Evolutionary conservation across 306 rosid species (phyloP).

Genomic region (Vicia villosa): DNA sequence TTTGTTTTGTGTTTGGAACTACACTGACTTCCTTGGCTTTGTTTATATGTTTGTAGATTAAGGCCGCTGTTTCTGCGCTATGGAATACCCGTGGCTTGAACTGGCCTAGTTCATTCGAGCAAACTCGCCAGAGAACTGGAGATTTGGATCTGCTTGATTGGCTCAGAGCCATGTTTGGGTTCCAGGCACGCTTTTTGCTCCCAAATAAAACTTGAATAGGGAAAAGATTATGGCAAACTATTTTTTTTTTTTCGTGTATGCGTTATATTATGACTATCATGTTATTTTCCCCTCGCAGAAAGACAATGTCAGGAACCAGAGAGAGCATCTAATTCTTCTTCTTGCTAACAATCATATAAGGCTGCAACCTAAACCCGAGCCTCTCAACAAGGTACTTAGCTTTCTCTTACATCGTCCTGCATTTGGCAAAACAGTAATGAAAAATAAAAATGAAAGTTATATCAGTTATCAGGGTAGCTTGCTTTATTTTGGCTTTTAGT

Average conservation of each 20-base stretch:
- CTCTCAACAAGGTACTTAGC: conserved; percentile 77
- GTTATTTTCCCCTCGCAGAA: conserved; percentile 58
- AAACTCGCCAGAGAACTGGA: conserved; percentile 73
- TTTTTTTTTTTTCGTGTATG: background rate
- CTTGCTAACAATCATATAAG: conserved; percentile 87
- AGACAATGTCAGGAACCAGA: conserved; percentile 95
- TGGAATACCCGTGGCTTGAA: conserved; percentile 82
- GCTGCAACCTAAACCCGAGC: conserved; percentile 93
- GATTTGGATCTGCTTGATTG: conserved; percentile 93
- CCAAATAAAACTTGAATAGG: background rate
- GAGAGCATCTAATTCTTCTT: conserved; percentile 89
- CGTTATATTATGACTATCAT: background rate
- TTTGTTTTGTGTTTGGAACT: conserved; percentile 36
- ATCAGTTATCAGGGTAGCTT: conserved; percentile 13
- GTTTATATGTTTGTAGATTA: conserved; percentile 55
- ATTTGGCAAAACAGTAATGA: conserved; percentile 15
- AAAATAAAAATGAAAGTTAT: conserved; percentile 11
- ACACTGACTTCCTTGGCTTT: conserved; percentile 33
- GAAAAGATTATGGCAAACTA: conserved; percentile 1
- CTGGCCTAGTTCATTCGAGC: conserved; percentile 87
- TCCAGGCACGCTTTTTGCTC: conserved; percentile 62
- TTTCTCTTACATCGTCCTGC: conserved; percentile 17
- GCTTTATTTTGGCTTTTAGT: conserved; percentile 24
- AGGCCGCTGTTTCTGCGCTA: conserved; percentile 85
- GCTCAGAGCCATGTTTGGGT: conserved; percentile 95